Base-by-base conservation (phyloP, 139 green algal species). In the Chlorella sp. region DNA sequence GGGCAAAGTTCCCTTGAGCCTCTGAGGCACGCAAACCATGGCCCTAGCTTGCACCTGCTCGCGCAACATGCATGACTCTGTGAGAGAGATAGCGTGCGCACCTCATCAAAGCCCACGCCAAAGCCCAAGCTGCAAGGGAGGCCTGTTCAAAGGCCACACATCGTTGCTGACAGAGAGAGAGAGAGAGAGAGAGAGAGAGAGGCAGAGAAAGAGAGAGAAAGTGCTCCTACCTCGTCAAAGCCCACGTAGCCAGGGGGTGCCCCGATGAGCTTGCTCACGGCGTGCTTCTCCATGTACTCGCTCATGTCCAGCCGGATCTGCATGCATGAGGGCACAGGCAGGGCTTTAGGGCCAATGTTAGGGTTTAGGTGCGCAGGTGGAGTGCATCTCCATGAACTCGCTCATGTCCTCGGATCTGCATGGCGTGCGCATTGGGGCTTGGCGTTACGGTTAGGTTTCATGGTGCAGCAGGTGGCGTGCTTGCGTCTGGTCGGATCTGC, bases 201-300 rank as follows among this genome's bases (percentile, higher is more conserved):
- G 42, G 42, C 10, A 26, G 42, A 55, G 42, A 55, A 17, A 55
- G 42, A 26, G 42, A 55, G 42, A 26, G 42, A 55, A 17, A 55
- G 42, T 55, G 20, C 20, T 10, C 42, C 17, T 55, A 72, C 67
- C 74, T 87, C 82, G 72, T 81, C 74, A 34, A 84, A 84, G 31
- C 81, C 81, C 27, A 84, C 73, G 27, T 98, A 98, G 4, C 94
- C 94, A 1, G 95, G 95, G 4, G 95, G 94, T 6, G 94, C 95
- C 5, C 92, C 92, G 24, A 97, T 87, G 22, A 97, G 83, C 35
- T 91, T 82, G 63, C 69, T 83, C 27, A 97, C 92, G 0, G 79
- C 88, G 76, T 97, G 92, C 83, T 96, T 94, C 87, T 97, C 92
- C 92, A 97, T 97, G 88, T 95, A 97, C 90, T 98, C 74, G 5